phyloP scores from a whole-genome alignment of 306 rosid species.

The Cicer cuneatum region DNA sequence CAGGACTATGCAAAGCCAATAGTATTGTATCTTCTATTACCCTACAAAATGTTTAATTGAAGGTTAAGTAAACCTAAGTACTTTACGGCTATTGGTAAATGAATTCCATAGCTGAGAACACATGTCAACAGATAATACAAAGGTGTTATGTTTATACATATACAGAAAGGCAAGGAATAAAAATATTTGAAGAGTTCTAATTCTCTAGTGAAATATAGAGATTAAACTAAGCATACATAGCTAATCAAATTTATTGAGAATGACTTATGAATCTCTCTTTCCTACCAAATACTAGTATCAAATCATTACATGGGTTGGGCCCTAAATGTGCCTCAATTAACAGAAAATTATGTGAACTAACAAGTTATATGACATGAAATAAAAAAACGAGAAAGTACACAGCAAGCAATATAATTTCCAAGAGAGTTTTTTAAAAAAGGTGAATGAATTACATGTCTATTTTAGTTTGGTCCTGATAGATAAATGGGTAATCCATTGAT shows the following conservation, averaged over 20 bases:
- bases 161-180: constrained; percentile 16
- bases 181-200: not conserved
- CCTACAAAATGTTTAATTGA: constrained; percentile 51
- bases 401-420: constrained; percentile 20
- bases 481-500: not conserved
- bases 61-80: constrained; percentile 26
- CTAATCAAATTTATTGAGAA: constrained; percentile 23
- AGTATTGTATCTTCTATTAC: constrained; percentile 86
- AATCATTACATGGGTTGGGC: constrained; percentile 9
- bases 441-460: not conserved
- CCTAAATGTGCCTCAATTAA: not conserved
- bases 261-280: constrained; percentile 3
- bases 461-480: not conserved
- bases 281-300: constrained; percentile 28
- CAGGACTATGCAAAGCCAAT: constrained; percentile 84
- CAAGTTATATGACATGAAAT: constrained; percentile 9
- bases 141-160: constrained; percentile 9
- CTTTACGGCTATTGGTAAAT: constrained; percentile 24
- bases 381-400: not conserved
- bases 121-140: constrained; percentile 3
- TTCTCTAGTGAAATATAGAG: not conserved
- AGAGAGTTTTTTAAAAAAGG: not conserved
- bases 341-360: constrained; percentile 16
- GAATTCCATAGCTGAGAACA: constrained; percentile 3
- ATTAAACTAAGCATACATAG: constrained; percentile 12